Evolutionary conservation across 371 early-diverging fungal genomes (phyloP), one percentile per base, ranked within the genome.

Genomic region (Saksenaea oblongispora): DNA sequence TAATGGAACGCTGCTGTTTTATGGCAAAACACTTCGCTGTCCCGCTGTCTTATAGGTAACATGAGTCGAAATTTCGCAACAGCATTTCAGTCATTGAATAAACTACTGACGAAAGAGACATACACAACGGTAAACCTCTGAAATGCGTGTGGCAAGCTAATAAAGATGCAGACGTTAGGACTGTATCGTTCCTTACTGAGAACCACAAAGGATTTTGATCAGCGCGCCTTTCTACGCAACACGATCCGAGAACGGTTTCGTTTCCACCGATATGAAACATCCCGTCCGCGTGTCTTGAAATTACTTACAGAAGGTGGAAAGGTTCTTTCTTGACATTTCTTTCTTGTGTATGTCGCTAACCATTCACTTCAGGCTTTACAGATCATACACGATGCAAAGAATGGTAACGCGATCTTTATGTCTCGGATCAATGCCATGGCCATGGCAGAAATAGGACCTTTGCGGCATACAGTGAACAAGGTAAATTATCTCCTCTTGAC

Each of bases 161-260:
- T 22, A 2, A 18, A 18, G 0, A 18, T 47, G 51, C 22, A 47
- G 51, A 47, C 51, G 22, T 47, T 47, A 47, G 51, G 51, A 10
- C 51, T 47, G 3, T 47, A 47, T 22, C 51, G 51, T 11, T 47
- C 51, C 0, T 22, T 47, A 22, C 51, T 47, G 51, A 47, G 51
- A 47, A 47, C 22, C 11, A 47, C 51, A 24, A 47, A 22, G 24
- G 18, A 47, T 10, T 47, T 47, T 8, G 51, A 47, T 22, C 51
- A 47, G 22, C 51, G 22, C 22, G 22, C 22, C 10, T 68, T 68
- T 63, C 41, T 72, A 11, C 39, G 34, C 0, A 42, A 59, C 22
- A 59, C 62, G 3, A 62, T 72, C 9, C 59, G 60, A 1, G 72
- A 72, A 54, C 64, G 72, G n/a, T 72, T 72, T 44, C 68, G 63